These are phyloP conservation scores for Cutaneotrichosporon cutaneum DNA, from an alignment of 1,284 basidiomycete genomes.

Conservation along the genomic window DNA sequence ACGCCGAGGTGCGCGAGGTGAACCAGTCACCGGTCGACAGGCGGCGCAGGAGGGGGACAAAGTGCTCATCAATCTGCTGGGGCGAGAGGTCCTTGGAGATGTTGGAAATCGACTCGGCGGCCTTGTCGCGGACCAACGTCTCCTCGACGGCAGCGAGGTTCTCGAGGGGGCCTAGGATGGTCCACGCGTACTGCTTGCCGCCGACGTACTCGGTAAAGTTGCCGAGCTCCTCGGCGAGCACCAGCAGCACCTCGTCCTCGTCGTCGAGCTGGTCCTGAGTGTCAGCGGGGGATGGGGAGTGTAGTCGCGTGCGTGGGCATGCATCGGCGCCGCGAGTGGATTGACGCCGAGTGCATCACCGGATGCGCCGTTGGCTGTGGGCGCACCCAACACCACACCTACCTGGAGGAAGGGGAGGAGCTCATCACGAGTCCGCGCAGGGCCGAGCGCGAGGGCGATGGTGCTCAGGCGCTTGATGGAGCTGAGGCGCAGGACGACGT, in stretches of 20 bases:
- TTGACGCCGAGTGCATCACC: neutral
- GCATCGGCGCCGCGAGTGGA: neutral
- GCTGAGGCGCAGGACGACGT: slow-evolving; percentile 88
- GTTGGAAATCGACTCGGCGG: slow-evolving; percentile 94
- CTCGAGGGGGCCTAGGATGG: slow-evolving; percentile 88
- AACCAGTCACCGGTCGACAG: slow-evolving; percentile 97
- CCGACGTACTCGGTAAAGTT: slow-evolving; percentile 92
- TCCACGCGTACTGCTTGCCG: slow-evolving; percentile 82
- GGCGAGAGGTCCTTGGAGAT: slow-evolving; percentile 76
- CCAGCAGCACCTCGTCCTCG: slow-evolving; percentile 97
- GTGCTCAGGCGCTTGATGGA: slow-evolving; percentile 98
- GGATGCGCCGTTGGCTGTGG: neutral
- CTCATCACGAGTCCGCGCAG: slow-evolving; percentile 92
- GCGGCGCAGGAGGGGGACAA: slow-evolving; percentile 86
- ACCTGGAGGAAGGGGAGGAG: slow-evolving; percentile 84
- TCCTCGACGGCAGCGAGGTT: slow-evolving; percentile 97
- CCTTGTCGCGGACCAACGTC: slow-evolving; percentile 97
- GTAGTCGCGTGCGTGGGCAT: neutral
- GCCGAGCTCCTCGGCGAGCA: slow-evolving; percentile 93
- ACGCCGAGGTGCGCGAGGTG: slow-evolving; percentile 95
- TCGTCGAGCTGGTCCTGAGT: slow-evolving; percentile 93
- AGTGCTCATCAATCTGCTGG: slow-evolving; percentile 82
- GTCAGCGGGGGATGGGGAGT: slow-evolving; percentile 5
- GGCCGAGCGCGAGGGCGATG: slow-evolving; percentile 94
- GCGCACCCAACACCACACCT: slow-evolving; percentile 4